These are phyloP conservation scores for Plantago ovata DNA, from an alignment of 257 asterid genomes.

Conservation along the genomic window DNA sequence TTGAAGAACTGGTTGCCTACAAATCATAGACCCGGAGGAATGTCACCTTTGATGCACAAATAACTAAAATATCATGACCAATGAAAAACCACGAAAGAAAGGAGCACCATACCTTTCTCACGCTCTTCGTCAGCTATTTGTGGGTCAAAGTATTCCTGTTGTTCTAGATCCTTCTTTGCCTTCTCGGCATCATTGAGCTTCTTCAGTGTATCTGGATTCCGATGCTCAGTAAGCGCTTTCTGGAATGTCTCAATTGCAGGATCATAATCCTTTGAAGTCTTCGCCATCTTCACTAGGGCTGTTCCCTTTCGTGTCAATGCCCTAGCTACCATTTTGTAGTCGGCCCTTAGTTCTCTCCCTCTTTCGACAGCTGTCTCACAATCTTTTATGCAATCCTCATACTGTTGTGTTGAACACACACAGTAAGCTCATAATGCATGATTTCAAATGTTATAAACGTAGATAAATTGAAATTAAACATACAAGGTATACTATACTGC, in stretches of 20 bases:
- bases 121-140: conserved; percentile 93
- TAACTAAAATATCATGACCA: background rate
- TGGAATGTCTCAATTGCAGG: conserved; percentile 85
- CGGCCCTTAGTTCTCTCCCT: conserved; percentile 84
- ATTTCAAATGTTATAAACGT: no score
- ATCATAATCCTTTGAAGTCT: conserved; percentile 69
- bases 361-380: conserved; percentile 95
- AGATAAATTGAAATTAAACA: no score
- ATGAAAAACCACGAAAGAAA: background rate
- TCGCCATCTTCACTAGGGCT: conserved; percentile 79
- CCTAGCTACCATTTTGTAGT: conserved; percentile 86
- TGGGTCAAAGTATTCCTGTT: conserved; percentile 80
- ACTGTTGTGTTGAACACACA: conserved; percentile 30
- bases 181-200: conserved; percentile 89
- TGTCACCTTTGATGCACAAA: no score
- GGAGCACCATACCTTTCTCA: conserved; percentile 60
- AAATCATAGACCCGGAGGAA: background rate
- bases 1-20: conserved; percentile 77
- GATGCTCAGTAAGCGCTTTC: conserved; percentile 91
- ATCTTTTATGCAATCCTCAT: conserved; percentile 80
- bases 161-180: conserved; percentile 91
- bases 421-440: no score
- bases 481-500: no score
- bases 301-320: conserved; percentile 92
- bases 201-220: conserved; percentile 89